Evolutionary conservation across 192 early-diverging fungal genomes (phyloP).

Genomic region (Spizellomyces punctatus): DNA sequence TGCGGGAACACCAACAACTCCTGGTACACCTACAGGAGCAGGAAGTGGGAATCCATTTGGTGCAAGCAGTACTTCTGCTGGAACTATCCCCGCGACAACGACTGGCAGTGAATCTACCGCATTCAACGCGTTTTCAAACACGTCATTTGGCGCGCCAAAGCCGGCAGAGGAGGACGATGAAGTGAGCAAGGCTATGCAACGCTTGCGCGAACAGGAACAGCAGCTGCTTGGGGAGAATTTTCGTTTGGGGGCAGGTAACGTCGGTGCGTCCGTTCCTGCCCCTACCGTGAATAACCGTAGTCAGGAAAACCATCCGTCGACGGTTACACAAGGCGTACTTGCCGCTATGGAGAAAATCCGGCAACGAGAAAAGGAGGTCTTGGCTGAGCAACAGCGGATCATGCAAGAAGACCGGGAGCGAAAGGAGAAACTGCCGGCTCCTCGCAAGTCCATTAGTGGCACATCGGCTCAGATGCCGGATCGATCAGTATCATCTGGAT

Average conservation of each 20-base stretch:
- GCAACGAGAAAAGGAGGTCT: slow-evolving; percentile 27
- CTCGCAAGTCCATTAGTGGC: background rate
- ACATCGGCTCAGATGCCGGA: background rate
- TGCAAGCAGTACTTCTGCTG: background rate
- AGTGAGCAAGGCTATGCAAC: slow-evolving; percentile 26
- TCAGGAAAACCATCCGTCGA: background rate
- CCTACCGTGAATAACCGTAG: slow-evolving; percentile 1
- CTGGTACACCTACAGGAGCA: background rate
- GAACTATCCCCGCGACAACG: background rate
- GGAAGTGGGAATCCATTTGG: slow-evolving; percentile 26
- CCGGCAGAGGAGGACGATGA: slow-evolving; percentile 22
- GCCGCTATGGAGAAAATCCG: slow-evolving; percentile 36
- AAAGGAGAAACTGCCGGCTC: background rate
- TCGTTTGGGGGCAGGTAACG: slow-evolving; percentile 37
- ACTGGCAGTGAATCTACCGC: background rate
- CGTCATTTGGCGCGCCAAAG: background rate
- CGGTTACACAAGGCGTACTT: background rate
- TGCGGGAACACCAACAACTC: slow-evolving; percentile 2
- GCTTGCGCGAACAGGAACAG: slow-evolving; percentile 25
- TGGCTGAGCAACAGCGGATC: slow-evolving; percentile 13
- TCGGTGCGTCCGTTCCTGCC: slow-evolving; percentile 28
- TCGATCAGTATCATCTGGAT: background rate
- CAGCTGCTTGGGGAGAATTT: slow-evolving; percentile 26
- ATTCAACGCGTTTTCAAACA: background rate
- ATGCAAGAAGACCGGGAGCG: slow-evolving; percentile 8